A percentile compares a stretch with the other conserved stretches of the same genome.
Conservation (phyloP, 306 rosid species). For the Medicago ruthenica region DNA sequence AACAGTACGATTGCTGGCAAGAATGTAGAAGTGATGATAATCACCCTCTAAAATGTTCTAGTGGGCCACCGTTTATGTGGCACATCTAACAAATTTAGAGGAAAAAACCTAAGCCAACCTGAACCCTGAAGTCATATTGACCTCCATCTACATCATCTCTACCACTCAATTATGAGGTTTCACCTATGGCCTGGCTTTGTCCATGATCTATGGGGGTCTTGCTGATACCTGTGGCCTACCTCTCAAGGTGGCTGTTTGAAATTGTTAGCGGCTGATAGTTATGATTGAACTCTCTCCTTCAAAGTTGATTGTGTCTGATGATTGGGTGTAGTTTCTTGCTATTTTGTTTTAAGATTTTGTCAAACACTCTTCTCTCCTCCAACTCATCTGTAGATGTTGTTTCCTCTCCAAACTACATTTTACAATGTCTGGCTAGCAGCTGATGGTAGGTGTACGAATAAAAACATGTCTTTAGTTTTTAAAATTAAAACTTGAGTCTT, state of each 20-base stretch:
- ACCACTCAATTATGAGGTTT: not conserved
- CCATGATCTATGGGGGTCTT: too few relatives aligned
- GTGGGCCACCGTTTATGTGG: not conserved
- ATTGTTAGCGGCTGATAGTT: not conserved
- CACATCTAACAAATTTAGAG: not conserved
- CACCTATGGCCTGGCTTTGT: not conserved
- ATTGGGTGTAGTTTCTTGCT: not conserved
- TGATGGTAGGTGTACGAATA: not conserved
- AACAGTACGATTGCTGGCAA: not conserved
- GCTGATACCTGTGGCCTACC: not conserved
- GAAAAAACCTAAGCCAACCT: not conserved
- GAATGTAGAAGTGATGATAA: not conserved
- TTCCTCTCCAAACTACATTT: constrained; percentile 19
- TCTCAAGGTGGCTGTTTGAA: not conserved
- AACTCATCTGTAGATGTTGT: not conserved
- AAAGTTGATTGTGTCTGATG: not conserved
- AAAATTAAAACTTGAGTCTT: not conserved
- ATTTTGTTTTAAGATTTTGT: not conserved
- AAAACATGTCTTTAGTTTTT: not conserved
- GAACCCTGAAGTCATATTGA: not conserved
- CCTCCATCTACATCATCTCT: not conserved
- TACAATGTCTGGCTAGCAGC: not conserved
- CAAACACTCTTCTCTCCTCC: not conserved
- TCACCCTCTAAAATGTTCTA: not conserved
- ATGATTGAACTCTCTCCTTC: constrained; percentile 6